Percentiles rank a stretch among this genome's conserved stretches.
These are phyloP conservation scores for Vanderwaltozyma verrucispora DNA, from an alignment of 805 yeast genomes.

Conservation along the genomic window DNA sequence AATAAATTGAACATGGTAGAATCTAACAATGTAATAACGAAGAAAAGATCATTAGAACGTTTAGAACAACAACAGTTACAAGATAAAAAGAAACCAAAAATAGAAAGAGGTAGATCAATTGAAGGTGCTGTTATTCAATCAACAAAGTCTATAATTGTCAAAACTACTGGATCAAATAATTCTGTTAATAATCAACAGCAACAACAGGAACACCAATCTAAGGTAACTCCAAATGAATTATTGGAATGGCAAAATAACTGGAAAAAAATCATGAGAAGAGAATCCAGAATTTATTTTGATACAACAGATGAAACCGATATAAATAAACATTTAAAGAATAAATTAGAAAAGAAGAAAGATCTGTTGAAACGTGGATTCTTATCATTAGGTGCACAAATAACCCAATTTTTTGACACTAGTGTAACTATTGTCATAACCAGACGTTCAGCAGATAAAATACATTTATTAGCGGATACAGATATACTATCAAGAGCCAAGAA, in stretches of 20 bases:
- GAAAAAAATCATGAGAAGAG: slow-evolving; percentile 46
- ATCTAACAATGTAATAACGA: slow-evolving; percentile 2
- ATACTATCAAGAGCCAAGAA: slow-evolving; percentile 53
- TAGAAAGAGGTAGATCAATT: slow-evolving; percentile 25
- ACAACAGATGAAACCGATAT: slow-evolving; percentile 28
- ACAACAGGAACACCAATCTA: slow-evolving; percentile 2
- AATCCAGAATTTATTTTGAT: slow-evolving; percentile 54
- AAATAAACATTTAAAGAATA: slow-evolving; percentile 12
- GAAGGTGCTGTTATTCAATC: slow-evolving; percentile 26
- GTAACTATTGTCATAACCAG: slow-evolving; percentile 74
- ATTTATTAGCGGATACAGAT: slow-evolving; percentile 42
- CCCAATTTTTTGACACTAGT: slow-evolving; percentile 46
- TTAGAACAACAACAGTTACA: slow-evolving; percentile 10
- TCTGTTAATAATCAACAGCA: slow-evolving; percentile 7
- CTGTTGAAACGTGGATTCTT: slow-evolving; percentile 25
- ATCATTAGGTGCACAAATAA: slow-evolving; percentile 45
- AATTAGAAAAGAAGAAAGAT: slow-evolving; percentile 21
- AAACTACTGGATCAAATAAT: slow-evolving; percentile 5
- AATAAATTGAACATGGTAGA: not conserved
- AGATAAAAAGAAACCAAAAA: slow-evolving; percentile 16
- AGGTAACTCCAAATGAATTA: slow-evolving; percentile 31
- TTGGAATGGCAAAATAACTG: slow-evolving; percentile 55
- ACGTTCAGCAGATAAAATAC: slow-evolving; percentile 36
- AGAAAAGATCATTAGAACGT: slow-evolving; percentile 20
- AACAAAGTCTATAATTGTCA: slow-evolving; percentile 7